Percentiles rank a stretch among this genome's conserved stretches.
phyloP scores from a whole-genome alignment of 805 yeast genomes.

The Hanseniaspora guilliermondii region DNA sequence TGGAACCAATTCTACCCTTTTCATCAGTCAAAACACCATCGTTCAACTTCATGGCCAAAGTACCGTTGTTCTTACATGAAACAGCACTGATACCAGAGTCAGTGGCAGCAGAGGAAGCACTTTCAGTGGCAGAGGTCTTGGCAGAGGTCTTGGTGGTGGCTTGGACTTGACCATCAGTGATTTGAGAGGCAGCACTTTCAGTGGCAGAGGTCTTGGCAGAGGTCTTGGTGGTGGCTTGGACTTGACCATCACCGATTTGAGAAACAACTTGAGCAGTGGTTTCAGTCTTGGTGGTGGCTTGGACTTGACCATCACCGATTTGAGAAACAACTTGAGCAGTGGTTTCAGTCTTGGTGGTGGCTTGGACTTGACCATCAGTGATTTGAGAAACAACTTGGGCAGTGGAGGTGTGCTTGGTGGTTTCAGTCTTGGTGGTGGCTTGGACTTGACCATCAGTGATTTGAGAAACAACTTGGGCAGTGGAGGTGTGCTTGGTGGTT shows the following conservation, averaged over 20 bases:
- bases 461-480: slow-evolving; percentile 30
- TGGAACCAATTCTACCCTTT: slow-evolving; percentile 51
- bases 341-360: slow-evolving; percentile 22
- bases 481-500: slow-evolving; percentile 17
- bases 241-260: slow-evolving; percentile 17
- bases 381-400: slow-evolving; percentile 30
- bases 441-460: slow-evolving; percentile 23
- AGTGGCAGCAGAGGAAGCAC: slow-evolving; percentile 18
- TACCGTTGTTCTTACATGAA: slow-evolving; percentile 32
- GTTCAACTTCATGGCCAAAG: slow-evolving; percentile 40
- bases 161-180: slow-evolving; percentile 9
- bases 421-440: slow-evolving; percentile 31
- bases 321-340: slow-evolving; percentile 19
- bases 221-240: slow-evolving; percentile 25
- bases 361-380: slow-evolving; percentile 36
- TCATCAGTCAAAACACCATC: slow-evolving; percentile 39
- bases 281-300: slow-evolving; percentile 30
- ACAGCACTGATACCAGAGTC: slow-evolving; percentile 17
- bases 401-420: slow-evolving; percentile 11
- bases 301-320: slow-evolving; percentile 19
- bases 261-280: slow-evolving; percentile 18
- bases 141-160: slow-evolving; percentile 26
- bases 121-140: slow-evolving; percentile 19
- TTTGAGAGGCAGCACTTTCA: slow-evolving; percentile 16
- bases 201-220: slow-evolving; percentile 26